Percentiles rank a stretch among this genome's conserved stretches.
phyloP scores from a whole-genome alignment of 2,329 filamentous ascomycete species.

The Diplodia mutila region DNA sequence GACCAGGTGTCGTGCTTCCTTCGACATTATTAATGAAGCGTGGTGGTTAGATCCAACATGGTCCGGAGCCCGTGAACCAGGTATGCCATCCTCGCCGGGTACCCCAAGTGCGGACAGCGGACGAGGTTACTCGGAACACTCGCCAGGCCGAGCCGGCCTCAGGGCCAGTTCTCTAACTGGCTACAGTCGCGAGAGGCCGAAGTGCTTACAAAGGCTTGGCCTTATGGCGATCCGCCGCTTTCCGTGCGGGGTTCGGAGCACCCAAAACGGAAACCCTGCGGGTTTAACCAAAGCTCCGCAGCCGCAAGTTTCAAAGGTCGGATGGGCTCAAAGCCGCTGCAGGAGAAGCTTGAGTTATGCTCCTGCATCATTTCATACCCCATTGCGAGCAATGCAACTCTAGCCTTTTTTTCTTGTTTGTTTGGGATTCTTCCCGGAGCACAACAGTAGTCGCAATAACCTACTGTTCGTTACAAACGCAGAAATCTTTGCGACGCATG shows the following conservation, averaged over 20 bases:
- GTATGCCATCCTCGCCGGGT: not conserved
- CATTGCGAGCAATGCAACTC: too few species aligned
- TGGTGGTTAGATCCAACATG: not conserved
- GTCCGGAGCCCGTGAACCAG: not conserved
- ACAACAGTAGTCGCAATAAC: too few species aligned
- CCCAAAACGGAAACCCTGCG: not conserved
- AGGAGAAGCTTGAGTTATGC: not conserved
- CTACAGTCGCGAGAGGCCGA: not conserved
- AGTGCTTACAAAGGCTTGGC: not conserved
- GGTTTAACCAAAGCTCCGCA: too few species aligned
- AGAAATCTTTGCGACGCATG: too few species aligned
- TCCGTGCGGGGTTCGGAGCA: not conserved
- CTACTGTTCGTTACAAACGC: too few species aligned
- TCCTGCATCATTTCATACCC: too few species aligned
- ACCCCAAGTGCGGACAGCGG: not conserved
- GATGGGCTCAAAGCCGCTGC: not conserved
- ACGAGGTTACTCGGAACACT: not conserved
- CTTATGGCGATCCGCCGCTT: not conserved
- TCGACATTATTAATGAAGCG: not conserved
- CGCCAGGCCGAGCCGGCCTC: not conserved
- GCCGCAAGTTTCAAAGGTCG: not conserved
- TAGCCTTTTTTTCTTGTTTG: too few species aligned
- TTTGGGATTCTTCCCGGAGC: too few species aligned
- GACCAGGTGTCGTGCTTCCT: not conserved
- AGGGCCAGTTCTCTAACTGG: not conserved